Percentiles rank a stretch among this genome's conserved stretches.
Conservation (phyloP, 495 filamentous ascomycete species). For the Aspergillus taichungensis region DNA sequence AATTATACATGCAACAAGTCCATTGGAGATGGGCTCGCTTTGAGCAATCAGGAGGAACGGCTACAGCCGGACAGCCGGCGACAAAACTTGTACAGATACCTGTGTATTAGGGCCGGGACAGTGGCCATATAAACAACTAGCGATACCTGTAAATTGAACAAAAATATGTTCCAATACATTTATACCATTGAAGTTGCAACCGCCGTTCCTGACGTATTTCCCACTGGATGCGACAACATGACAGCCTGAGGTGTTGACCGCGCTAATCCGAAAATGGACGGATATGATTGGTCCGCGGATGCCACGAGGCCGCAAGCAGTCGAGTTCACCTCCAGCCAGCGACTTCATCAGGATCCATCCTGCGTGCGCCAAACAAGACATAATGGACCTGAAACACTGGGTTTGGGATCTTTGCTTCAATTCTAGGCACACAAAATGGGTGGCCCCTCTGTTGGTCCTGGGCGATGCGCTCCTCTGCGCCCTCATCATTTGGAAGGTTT, state of each 20-base stretch:
- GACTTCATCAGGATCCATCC: constrained; percentile 4
- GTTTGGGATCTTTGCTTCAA: constrained; percentile 23
- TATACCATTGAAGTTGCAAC: too few relatives aligned
- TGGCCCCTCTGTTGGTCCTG: constrained; percentile 59
- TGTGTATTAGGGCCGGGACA: too few relatives aligned
- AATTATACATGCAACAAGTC: too few relatives aligned
- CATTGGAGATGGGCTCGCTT: too few relatives aligned
- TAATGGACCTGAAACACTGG: constrained; percentile 13
- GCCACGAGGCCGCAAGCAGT: constrained; percentile 8
- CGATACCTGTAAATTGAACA: too few relatives aligned
- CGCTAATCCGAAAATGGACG: constrained; percentile 17
- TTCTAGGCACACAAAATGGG: constrained; percentile 51
- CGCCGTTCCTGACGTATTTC: too few relatives aligned
- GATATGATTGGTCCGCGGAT: constrained; percentile 8
- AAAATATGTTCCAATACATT: too few relatives aligned
- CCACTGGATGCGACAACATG: too few relatives aligned
- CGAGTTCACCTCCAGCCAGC: not conserved
- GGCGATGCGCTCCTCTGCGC: constrained; percentile 64
- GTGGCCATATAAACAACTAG: too few relatives aligned
- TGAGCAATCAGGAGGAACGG: too few relatives aligned
- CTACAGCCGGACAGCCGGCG: too few relatives aligned
- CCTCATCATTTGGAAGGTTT: constrained; percentile 73
- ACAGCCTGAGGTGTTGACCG: not conserved
- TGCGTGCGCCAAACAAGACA: not conserved
- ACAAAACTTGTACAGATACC: too few relatives aligned